Evolutionary conservation across 2,329 filamentous ascomycete genomes (phyloP).

Genomic region (Colletotrichum euphorbiae): DNA sequence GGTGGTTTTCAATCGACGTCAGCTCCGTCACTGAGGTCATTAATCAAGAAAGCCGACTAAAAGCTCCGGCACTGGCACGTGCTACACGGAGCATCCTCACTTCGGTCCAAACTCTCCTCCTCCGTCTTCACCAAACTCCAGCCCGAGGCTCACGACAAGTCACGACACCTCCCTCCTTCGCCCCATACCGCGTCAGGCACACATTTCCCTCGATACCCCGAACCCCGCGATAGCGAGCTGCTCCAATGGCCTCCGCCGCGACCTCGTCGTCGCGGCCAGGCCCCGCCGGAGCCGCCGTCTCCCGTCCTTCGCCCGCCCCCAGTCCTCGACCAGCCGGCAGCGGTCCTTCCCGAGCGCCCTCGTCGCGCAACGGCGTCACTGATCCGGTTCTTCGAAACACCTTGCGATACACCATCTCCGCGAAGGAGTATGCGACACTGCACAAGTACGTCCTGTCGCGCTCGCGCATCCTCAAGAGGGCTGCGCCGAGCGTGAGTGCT

Average conservation of each 20-base stretch:
- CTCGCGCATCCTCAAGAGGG: conserved; percentile 67
- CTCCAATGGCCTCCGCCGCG: conserved; percentile 34
- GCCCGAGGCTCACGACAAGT: background rate
- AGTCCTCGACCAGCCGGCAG: conserved; percentile 29
- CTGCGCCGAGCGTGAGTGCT: conserved; percentile 66
- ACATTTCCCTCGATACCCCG: background rate
- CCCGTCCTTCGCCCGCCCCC: conserved; percentile 14
- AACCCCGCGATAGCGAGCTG: background rate
- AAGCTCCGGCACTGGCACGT: conserved; percentile 28
- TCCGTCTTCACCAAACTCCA: background rate
- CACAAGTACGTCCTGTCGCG: conserved; percentile 86
- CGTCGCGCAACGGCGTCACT: conserved; percentile 41
- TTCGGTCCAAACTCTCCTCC: conserved; percentile 14
- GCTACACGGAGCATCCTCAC: conserved; percentile 30
- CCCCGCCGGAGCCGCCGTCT: conserved; percentile 18
- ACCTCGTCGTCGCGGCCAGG: conserved; percentile 38
- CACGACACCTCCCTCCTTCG: background rate
- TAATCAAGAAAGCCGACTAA: background rate
- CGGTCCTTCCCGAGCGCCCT: conserved; percentile 30
- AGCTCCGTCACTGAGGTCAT: conserved; percentile 22
- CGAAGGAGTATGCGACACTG: conserved; percentile 86
- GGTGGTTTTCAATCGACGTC: background rate
- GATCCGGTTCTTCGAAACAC: conserved; percentile 87
- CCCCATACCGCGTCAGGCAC: background rate
- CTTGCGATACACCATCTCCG: conserved; percentile 85